Conservation (phyloP, 202 grass and related monocot genomes). For the Schoenoplectus triqueter region DNA sequence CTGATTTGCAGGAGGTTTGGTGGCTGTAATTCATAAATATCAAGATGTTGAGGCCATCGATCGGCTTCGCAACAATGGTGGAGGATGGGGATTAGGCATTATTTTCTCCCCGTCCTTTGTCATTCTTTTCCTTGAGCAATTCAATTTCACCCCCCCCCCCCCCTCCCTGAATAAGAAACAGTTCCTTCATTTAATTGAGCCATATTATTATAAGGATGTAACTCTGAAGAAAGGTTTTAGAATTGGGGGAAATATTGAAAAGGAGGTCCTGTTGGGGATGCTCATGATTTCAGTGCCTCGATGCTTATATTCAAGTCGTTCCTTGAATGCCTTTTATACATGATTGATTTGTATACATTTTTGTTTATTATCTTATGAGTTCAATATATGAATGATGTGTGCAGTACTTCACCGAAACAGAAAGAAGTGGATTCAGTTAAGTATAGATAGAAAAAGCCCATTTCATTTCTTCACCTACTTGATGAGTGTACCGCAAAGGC, state of each 20-base stretch:
- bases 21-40: background rate
- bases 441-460: too few species aligned
- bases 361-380: background rate
- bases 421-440: too few species aligned
- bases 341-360: background rate
- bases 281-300: background rate
- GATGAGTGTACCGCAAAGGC: too few species aligned
- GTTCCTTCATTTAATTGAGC: background rate
- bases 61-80: background rate
- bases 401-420: background rate
- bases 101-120: background rate
- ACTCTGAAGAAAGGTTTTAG: background rate
- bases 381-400: background rate
- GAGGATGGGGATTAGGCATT: background rate
- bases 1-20: background rate
- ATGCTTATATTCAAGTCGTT: constrained; percentile 37
- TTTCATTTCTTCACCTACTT: too few species aligned
- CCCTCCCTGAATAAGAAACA: too few species aligned
- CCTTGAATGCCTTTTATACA: constrained; percentile 40
- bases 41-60: background rate
- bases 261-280: constrained; percentile 7
- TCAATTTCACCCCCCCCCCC: background rate
- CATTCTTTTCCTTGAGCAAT: background rate
- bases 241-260: background rate
- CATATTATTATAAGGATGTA: background rate